Percentiles rank a stretch among this genome's conserved stretches.
phyloP scores from a whole-genome alignment of 257 asterid species.

The Linderniella brevidens region DNA sequence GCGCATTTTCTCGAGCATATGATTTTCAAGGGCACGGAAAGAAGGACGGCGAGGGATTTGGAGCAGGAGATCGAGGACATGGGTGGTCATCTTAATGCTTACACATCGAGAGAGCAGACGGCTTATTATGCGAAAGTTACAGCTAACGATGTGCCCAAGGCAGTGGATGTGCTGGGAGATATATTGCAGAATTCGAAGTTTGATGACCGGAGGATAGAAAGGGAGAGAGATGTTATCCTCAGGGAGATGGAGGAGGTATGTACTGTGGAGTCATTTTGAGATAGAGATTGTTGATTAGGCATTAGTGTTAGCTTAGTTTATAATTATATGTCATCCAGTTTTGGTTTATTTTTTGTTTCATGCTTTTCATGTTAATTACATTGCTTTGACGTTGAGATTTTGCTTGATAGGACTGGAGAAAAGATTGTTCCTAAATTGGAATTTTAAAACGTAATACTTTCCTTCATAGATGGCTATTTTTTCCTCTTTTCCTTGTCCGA shows the following conservation, averaged over 20 bases:
- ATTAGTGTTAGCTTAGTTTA: no score
- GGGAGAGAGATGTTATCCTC: conserved; percentile 87
- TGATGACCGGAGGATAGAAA: conserved; percentile 35
- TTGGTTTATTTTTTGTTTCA: no score
- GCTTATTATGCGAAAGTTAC: conserved; percentile 72
- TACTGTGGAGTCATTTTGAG: conserved; percentile 4
- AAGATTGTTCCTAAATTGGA: no score
- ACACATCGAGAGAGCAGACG: conserved; percentile 90
- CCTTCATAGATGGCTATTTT: no score
- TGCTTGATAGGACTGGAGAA: no score
- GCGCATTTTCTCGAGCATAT: conserved; percentile 93
- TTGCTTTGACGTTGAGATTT: no score
- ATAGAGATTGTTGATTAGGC: background rate
- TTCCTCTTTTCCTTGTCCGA: no score
- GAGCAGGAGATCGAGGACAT: conserved; percentile 97
- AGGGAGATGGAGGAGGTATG: conserved; percentile 94
- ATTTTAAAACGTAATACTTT: no score
- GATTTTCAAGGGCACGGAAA: conserved; percentile 88
- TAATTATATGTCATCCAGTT: no score
- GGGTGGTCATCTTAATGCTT: conserved; percentile 96
- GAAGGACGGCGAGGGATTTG: conserved; percentile 41
- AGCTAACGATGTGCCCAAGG: conserved; percentile 46
- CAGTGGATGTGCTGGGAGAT: conserved; percentile 67
- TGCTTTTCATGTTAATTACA: no score
- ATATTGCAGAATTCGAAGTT: conserved; percentile 77